Evolutionary conservation across 805 yeast species (phyloP).

Genomic region (Pichia sporocuriosa): DNA sequence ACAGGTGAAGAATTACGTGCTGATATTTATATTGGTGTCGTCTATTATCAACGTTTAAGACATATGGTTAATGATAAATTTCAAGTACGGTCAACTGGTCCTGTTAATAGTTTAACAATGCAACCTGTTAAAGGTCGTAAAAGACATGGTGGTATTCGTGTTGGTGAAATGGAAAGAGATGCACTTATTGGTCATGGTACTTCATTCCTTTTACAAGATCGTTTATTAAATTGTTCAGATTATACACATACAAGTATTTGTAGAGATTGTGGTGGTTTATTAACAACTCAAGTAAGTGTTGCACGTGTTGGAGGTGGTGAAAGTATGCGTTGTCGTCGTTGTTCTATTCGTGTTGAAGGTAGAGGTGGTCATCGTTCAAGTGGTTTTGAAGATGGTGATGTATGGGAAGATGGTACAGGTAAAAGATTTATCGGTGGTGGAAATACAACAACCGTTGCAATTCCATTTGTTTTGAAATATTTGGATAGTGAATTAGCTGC

Average conservation of each 20-base stretch:
- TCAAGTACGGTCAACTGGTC: slow-evolving; percentile 99
- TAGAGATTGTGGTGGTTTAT: slow-evolving; percentile 86
- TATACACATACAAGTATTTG: slow-evolving; percentile 89
- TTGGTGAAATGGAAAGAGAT: slow-evolving; percentile 99
- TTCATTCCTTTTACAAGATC: slow-evolving; percentile 87
- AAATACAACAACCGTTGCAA: slow-evolving; percentile 90
- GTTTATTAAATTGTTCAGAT: slow-evolving; percentile 91
- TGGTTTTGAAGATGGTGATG: slow-evolving; percentile 58
- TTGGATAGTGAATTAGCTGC: slow-evolving; percentile 93
- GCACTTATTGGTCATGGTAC: slow-evolving; percentile 98
- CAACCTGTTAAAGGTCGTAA: slow-evolving; percentile 99
- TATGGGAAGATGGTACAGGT: slow-evolving; percentile 98
- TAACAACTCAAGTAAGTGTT: slow-evolving; percentile 84
- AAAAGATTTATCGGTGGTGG: slow-evolving; percentile 86
- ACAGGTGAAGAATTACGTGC: slow-evolving; percentile 96
- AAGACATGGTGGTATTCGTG: slow-evolving; percentile 98
- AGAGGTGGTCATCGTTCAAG: slow-evolving; percentile 32
- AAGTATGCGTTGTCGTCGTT: slow-evolving; percentile 79
- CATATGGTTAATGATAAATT: slow-evolving; percentile 99
- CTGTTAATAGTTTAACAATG: slow-evolving; percentile 94
- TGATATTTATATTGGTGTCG: slow-evolving; percentile 94
- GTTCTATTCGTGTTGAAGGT: slow-evolving; percentile 63
- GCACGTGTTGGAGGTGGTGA: slow-evolving; percentile 84
- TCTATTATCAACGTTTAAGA: slow-evolving; percentile 95
- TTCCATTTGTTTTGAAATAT: slow-evolving; percentile 93